Base-by-base conservation (phyloP, 2,329 filamentous ascomycete species). In the Trichoderma harzianum region DNA sequence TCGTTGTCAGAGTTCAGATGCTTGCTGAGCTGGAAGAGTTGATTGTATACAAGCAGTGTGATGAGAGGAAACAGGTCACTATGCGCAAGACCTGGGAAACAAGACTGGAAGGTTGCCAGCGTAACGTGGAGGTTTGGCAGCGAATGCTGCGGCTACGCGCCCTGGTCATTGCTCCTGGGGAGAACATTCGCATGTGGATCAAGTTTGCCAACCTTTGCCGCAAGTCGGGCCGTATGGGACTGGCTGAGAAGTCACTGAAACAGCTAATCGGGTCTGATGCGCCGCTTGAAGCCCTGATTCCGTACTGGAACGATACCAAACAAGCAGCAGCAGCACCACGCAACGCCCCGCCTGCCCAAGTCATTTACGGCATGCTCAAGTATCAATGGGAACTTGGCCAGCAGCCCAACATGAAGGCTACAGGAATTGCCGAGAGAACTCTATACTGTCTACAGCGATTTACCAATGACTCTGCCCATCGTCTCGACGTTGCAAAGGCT, bases 151-250 rank as follows among this genome's bases (percentile, higher is more conserved):
- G 97, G 79, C 91, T 99, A 36, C 91, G 96, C 73, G 93, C 94
- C 24, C 86, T 99, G 66, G 96, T 99, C 72, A 95, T 98, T 73
- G 91, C 91, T 0, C 95, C 97, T 0, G 90, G 90, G 39, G 95
- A 99, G 80, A 98, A 98, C 78, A 94, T 97, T 86, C 93, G 97
- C 78, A 99, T 99, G 94, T 98, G 95, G 91, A 98, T 99, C 85
- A 99, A 99, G 80, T 99, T 98, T 80, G 93, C 96, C 77, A 99
- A 98, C 77, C 89, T 99, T 7, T 99, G 97, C 82, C 93, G 97
- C 77, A 99, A 99, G 82, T 97, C 95, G 58, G 93, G 94, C 72
- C 92, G 96, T 34, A 95, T 95, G 87, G 95, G 96, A 11, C 88
- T 99, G 63, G 96, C 96, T 1, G 96, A 99, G 83, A 97, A 97